Base-by-base conservation (phyloP, 352 stramenopile species). In the Pythium dissimile region DNA sequence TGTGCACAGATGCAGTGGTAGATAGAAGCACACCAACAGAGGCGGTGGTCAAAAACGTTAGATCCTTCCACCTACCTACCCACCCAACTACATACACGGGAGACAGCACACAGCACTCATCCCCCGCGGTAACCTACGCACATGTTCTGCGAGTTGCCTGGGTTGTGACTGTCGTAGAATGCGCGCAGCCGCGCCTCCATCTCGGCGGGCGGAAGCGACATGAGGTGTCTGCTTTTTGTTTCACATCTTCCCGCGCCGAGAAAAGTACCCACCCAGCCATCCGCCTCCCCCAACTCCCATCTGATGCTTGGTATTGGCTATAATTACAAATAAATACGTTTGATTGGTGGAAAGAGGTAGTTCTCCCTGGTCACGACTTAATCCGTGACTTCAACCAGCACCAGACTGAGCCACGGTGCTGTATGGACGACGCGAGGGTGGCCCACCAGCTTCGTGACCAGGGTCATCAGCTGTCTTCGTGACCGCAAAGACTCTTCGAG, bases 81-180 rank as follows among this genome's bases (percentile, higher is more conserved):
- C n/a, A n/a, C n/a, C n/a, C n/a, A n/a, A n/a, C n/a, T n/a, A n/a
- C n/a, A n/a, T n/a, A n/a, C n/a, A n/a, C n/a, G n/a, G n/a, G n/a
- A n/a, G n/a, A n/a, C n/a, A n/a, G n/a, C n/a, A n/a, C n/a, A n/a
- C n/a, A n/a, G n/a, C n/a, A n/a, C n/a, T n/a, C n/a, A n/a, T n/a
- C n/a, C n/a, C n/a, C n/a, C n/a, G n/a, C n/a, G n/a, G n/a, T n/a
- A n/a, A n/a, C 39, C 15, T 35, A 80, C 43, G 27, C 23, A 80
- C 80, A 94, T 91, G 67, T 91, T 91, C 60, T 88, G 72, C 35
- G 84, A 45, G 52, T 91, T 91, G 18, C 57, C 75, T 12, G 84
- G 82, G 50, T 94, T 94, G 65, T 90, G 66, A 57, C 69, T 60
- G 28, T 68, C 63, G 75, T 94, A 94, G 67, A 82, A 94, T 53